phyloP scores from a whole-genome alignment of 148 eudicot genomes.

The Rhododendron molle region DNA sequence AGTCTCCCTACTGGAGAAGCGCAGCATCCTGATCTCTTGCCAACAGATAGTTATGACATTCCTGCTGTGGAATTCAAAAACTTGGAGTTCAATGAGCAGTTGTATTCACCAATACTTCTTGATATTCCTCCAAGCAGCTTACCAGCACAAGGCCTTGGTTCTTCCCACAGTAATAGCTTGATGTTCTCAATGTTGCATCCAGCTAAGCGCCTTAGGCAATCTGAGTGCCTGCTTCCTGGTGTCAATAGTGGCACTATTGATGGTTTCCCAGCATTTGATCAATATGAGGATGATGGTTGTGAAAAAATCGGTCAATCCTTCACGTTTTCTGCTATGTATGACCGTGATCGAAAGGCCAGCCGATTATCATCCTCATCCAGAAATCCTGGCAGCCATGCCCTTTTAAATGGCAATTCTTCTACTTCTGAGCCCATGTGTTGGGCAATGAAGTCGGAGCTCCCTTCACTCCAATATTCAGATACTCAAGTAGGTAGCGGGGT shows the following conservation, averaged over 20 bases:
- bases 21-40: constrained; percentile 12
- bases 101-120: constrained; percentile 16
- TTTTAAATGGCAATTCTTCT: constrained; percentile 21
- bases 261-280: constrained; percentile 21
- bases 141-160: constrained; percentile 14
- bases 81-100: constrained; percentile 11
- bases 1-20: background rate
- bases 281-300: constrained; percentile 8
- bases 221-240: constrained; percentile 15
- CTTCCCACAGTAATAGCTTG: constrained; percentile 14
- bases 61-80: constrained; percentile 19
- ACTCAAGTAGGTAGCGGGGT: constrained; percentile 20
- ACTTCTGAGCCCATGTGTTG: constrained; percentile 17
- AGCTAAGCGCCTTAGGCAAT: constrained; percentile 19
- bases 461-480: constrained; percentile 33
- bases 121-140: constrained; percentile 15
- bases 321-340: constrained; percentile 9
- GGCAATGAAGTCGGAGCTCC: constrained; percentile 28
- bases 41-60: constrained; percentile 17
- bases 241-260: constrained; percentile 21
- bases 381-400: constrained; percentile 40
- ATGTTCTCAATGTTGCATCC: constrained; percentile 13
- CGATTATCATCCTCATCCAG: constrained; percentile 22
- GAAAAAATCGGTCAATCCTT: constrained; percentile 11
- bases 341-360: constrained; percentile 12